Conservation (phyloP, 2,329 filamentous ascomycete species). For the Exophiala phaeomuriformis region DNA sequence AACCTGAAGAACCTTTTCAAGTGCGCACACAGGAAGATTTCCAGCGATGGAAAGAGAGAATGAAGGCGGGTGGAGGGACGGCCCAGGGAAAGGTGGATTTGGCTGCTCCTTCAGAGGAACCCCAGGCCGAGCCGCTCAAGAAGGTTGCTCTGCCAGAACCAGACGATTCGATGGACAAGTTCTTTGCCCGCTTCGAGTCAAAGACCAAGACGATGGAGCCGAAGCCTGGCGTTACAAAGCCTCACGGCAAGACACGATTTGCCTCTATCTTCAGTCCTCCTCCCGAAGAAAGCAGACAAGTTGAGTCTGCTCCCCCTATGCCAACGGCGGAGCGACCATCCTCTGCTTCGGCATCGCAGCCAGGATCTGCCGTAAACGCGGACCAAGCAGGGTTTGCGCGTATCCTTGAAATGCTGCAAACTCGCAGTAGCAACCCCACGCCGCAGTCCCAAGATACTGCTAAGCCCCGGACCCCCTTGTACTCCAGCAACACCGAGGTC, state of each 20-base stretch:
- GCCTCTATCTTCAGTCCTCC: slow-evolving; percentile 67
- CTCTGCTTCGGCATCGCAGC: slow-evolving; percentile 22
- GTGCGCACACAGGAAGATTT: slow-evolving; percentile 83
- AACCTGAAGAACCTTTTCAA: slow-evolving; percentile 46
- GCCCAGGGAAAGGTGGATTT: slow-evolving; percentile 24
- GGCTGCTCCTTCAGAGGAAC: slow-evolving; percentile 33
- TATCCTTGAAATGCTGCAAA: slow-evolving; percentile 72
- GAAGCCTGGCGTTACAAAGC: slow-evolving; percentile 44
- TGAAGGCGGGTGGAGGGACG: slow-evolving; percentile 56
- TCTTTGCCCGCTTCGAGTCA: slow-evolving; percentile 26
- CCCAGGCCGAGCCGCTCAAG: slow-evolving; percentile 35
- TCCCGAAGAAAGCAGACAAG: slow-evolving; percentile 20
- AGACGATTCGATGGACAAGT: slow-evolving; percentile 27
- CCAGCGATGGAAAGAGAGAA: slow-evolving; percentile 85
- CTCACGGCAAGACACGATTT: slow-evolving; percentile 70
- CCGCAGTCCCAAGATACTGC: slow-evolving; percentile 33
- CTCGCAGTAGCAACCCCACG: slow-evolving; percentile 40
- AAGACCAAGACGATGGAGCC: slow-evolving; percentile 33
- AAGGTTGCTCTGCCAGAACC: slow-evolving; percentile 23
- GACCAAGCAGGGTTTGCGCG: slow-evolving; percentile 83
- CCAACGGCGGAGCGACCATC: slow-evolving; percentile 33
- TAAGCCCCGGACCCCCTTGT: slow-evolving; percentile 31
- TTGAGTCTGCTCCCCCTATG: slow-evolving; percentile 25
- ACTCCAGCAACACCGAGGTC: slow-evolving; percentile 34
- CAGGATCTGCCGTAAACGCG: slow-evolving; percentile 43